Percentiles rank a stretch among this genome's conserved stretches.
Conservation (phyloP, 257 asterid genomes). For the Solanum bulbocastanum region DNA sequence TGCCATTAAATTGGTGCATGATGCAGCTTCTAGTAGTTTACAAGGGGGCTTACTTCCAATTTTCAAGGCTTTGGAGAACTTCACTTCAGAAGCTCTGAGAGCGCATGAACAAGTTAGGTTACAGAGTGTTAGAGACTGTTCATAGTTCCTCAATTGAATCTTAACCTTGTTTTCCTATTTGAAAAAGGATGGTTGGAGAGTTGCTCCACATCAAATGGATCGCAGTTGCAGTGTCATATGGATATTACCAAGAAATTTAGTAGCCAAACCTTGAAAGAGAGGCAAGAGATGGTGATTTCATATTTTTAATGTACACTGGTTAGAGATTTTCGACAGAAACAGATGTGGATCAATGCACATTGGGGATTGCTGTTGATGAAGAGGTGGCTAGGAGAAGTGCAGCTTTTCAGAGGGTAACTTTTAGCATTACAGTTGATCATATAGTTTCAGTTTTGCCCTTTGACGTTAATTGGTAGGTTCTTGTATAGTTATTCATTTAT, state of each 20-base stretch:
- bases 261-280: neutral
- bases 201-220: neutral
- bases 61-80: constrained; percentile 82
- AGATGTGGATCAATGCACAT: neutral
- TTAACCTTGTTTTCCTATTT: neutral
- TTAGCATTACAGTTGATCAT: neutral
- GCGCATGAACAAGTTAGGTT: constrained; percentile 77
- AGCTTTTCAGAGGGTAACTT: neutral
- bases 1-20: constrained; percentile 67
- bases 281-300: neutral
- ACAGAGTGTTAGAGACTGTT: constrained; percentile 9
- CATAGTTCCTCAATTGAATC: neutral
- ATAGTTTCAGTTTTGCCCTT: neutral
- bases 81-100: constrained; percentile 60
- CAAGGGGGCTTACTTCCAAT: constrained; percentile 88
- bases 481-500: constrained; percentile 2
- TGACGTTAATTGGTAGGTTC: neutral
- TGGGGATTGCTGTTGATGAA: neutral
- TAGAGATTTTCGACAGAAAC: neutral
- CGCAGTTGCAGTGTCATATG: neutral
- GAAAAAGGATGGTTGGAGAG: neutral
- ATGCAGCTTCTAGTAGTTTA: constrained; percentile 79
- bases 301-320: neutral
- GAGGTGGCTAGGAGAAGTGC: neutral
- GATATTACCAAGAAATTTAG: neutral